phyloP scores from a whole-genome alignment of 495 filamentous ascomycete species.

The Trichocladium uniseriatum region DNA sequence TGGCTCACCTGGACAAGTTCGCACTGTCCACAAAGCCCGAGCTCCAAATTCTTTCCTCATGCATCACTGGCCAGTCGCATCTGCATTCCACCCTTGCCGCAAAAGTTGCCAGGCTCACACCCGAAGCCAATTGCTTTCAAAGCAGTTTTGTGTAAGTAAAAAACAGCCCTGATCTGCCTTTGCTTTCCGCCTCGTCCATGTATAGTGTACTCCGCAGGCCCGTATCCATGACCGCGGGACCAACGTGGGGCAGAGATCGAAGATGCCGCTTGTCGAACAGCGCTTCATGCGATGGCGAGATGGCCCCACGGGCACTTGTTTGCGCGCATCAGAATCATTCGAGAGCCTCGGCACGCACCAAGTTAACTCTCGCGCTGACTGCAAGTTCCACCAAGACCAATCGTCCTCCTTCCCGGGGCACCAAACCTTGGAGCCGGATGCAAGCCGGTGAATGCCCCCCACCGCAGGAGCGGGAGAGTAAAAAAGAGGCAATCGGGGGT shows the following conservation, averaged over 20 bases:
- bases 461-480: background rate
- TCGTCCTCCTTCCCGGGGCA: background rate
- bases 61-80: too few relatives aligned
- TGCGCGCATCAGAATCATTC: background rate
- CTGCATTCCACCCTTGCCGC: too few relatives aligned
- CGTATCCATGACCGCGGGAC: slow-evolving; percentile 5
- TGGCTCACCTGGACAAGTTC: too few relatives aligned
- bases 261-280: background rate
- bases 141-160: too few relatives aligned
- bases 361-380: background rate
- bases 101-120: too few relatives aligned
- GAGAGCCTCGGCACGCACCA: slow-evolving; percentile 3
- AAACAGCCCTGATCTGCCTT: too few relatives aligned
- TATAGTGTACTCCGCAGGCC: background rate
- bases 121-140: too few relatives aligned
- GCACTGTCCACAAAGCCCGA: too few relatives aligned
- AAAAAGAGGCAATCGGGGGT: background rate
- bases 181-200: too few relatives aligned
- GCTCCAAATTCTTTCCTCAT: too few relatives aligned
- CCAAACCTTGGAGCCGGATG: slow-evolving; percentile 4
- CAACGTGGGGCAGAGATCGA: background rate
- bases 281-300: too few relatives aligned
- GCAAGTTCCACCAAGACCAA: background rate
- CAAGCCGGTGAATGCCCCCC: slow-evolving; percentile 1
- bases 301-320: too few relatives aligned